Evolutionary conservation across 2,329 filamentous ascomycete species (phyloP).

Genomic region (Fusarium sp.): DNA sequence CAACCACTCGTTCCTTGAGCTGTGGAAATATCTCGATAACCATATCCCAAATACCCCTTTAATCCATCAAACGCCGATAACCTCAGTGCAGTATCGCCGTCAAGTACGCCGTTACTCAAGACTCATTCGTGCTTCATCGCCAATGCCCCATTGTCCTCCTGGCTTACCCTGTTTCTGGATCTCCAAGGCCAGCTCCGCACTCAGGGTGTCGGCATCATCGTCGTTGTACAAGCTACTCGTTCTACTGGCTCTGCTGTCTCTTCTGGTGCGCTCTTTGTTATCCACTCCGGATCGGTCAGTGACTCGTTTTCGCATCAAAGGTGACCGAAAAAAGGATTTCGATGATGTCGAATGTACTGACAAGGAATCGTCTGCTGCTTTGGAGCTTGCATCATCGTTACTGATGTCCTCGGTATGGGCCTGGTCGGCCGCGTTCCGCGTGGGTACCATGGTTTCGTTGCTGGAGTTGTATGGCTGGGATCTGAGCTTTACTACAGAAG

Average conservation of each 20-base stretch:
- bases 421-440: constrained; percentile 43
- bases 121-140: constrained; percentile 87
- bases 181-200: constrained; percentile 63
- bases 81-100: constrained; percentile 24
- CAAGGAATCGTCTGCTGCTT: constrained; percentile 57
- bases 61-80: constrained; percentile 55
- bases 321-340: constrained; percentile 59
- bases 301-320: constrained; percentile 57
- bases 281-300: constrained; percentile 54
- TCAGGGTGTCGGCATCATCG: constrained; percentile 58
- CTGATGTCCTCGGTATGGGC: constrained; percentile 46
- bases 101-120: constrained; percentile 64
- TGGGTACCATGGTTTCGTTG: constrained; percentile 56
- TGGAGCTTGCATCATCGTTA: constrained; percentile 48
- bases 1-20: constrained; percentile 1
- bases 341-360: constrained; percentile 65
- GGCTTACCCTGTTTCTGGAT: constrained; percentile 67
- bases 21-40: constrained; percentile 2
- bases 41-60: constrained; percentile 5
- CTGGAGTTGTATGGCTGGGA: constrained; percentile 54
- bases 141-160: constrained; percentile 79
- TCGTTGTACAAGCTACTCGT: constrained; percentile 60
- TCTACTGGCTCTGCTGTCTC: constrained; percentile 60
- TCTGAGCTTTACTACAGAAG: constrained; percentile 38
- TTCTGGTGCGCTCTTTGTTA: constrained; percentile 55